phyloP scores from a whole-genome alignment of 805 yeast genomes.

The Candida bentonensis region DNA sequence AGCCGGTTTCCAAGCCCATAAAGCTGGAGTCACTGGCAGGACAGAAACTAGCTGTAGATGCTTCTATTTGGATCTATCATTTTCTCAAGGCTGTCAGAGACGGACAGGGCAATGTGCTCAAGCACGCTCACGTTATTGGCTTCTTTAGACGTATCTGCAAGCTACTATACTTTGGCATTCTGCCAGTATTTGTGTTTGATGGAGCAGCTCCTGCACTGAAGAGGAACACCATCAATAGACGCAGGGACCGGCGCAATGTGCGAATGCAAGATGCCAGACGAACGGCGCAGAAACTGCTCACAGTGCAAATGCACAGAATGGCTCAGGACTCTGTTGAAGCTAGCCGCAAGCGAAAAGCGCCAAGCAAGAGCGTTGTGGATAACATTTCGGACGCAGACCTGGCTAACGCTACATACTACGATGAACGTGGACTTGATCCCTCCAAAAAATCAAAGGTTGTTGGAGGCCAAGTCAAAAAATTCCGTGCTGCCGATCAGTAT shows the following conservation, averaged over 20 bases:
- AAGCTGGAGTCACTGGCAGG: constrained; percentile 71
- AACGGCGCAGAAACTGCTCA: constrained; percentile 70
- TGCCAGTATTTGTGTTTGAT: constrained; percentile 86
- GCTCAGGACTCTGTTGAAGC: constrained; percentile 23
- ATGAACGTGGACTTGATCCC: constrained; percentile 12
- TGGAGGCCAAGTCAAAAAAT: constrained; percentile 13
- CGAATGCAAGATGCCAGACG: constrained; percentile 51
- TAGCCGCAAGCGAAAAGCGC: not conserved
- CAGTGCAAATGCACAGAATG: constrained; percentile 57
- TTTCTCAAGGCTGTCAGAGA: constrained; percentile 90
- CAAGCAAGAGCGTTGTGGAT: not conserved
- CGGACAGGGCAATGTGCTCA: constrained; percentile 59
- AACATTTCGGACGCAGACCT: constrained; percentile 6
- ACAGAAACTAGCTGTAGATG: constrained; percentile 82
- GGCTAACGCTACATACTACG: constrained; percentile 20
- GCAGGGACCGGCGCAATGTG: constrained; percentile 65
- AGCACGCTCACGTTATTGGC: constrained; percentile 84
- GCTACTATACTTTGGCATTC: constrained; percentile 69
- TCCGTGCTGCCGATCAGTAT: constrained; percentile 62
- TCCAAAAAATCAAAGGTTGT: constrained; percentile 1
- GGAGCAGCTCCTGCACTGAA: constrained; percentile 88
- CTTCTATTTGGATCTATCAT: constrained; percentile 97
- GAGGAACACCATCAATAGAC: constrained; percentile 55
- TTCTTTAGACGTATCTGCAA: constrained; percentile 90
- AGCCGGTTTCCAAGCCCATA: constrained; percentile 83